phyloP scores from a whole-genome alignment of 1,284 basidiomycete genomes.

The Tranzscheliella williamsii region DNA sequence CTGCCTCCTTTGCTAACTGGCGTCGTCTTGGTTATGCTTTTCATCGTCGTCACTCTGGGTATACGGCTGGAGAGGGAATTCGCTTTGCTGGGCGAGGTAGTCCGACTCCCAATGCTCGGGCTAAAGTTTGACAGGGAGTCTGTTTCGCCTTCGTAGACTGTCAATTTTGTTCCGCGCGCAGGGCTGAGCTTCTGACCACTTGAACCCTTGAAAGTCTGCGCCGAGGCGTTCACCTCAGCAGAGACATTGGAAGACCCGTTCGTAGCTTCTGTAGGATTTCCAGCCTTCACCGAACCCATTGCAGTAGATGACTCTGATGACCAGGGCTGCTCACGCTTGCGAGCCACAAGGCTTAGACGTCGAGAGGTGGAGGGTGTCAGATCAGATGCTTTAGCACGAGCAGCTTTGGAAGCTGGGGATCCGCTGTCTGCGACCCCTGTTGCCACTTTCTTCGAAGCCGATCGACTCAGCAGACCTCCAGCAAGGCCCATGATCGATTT shows the following conservation, averaged over 20 bases:
- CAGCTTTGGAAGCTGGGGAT: neutral
- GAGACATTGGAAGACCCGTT: too few species aligned
- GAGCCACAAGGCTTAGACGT: constrained; percentile 1
- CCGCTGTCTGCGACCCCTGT: neutral
- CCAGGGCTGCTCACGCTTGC: too few species aligned
- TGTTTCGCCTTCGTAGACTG: constrained; percentile 1
- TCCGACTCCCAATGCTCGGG: constrained; percentile 8
- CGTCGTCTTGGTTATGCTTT: constrained; percentile 3
- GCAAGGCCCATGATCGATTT: constrained; percentile 50
- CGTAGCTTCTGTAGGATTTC: too few species aligned
- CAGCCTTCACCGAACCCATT: too few species aligned
- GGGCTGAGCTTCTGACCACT: too few species aligned
- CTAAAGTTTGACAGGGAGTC: neutral
- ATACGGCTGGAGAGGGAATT: constrained; percentile 43
- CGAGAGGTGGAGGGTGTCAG: neutral
- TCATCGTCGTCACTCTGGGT: constrained; percentile 38
- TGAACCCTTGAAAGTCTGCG: too few species aligned
- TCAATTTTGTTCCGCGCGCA: constrained; percentile 1
- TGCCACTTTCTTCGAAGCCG: constrained; percentile 9
- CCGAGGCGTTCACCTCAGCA: too few species aligned
- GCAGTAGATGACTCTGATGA: too few species aligned
- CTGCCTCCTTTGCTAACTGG: constrained; percentile 2
- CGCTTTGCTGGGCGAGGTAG: constrained; percentile 21
- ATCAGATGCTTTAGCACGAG: neutral
- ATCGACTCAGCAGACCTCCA: constrained; percentile 31